Percentiles rank a stretch among this genome's conserved stretches.
Evolutionary conservation across 768 basidiomycete species (phyloP).

Genomic region (Leucocoprinus birnbaumii): DNA sequence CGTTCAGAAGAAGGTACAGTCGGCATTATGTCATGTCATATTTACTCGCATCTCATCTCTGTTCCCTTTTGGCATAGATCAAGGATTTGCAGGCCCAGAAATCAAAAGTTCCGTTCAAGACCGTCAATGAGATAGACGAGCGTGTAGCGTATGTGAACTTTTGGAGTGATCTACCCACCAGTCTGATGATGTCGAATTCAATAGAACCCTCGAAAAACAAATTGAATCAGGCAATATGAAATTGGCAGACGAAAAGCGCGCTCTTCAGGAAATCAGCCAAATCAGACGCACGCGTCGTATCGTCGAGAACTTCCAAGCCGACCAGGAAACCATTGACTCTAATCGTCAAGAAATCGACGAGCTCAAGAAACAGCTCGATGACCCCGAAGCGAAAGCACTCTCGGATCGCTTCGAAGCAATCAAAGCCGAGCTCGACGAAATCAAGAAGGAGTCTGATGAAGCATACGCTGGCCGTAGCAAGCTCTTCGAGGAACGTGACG

Average conservation of each 20-base stretch:
- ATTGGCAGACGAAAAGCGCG: slow-evolving; percentile 93
- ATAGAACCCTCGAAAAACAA: slow-evolving; percentile 80
- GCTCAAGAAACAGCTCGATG: slow-evolving; percentile 80
- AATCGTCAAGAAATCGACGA: slow-evolving; percentile 76
- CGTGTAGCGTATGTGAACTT: slow-evolving; percentile 68
- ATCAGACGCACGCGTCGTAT: slow-evolving; percentile 66
- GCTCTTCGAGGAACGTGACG: slow-evolving; percentile 85
- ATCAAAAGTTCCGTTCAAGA: slow-evolving; percentile 77
- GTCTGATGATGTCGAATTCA: slow-evolving; percentile 12
- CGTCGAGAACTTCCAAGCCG: slow-evolving; percentile 79
- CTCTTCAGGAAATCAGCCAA: slow-evolving; percentile 83
- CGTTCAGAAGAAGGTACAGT: slow-evolving; percentile 74
- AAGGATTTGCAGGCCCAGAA: slow-evolving; percentile 85
- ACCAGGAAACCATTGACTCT: slow-evolving; percentile 79
- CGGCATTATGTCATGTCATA: not conserved
- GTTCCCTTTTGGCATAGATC: slow-evolving; percentile 41
- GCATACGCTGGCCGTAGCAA: slow-evolving; percentile 76
- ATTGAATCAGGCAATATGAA: slow-evolving; percentile 92
- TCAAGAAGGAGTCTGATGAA: slow-evolving; percentile 87
- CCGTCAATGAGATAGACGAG: slow-evolving; percentile 80
- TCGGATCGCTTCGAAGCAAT: slow-evolving; percentile 81
- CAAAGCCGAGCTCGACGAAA: slow-evolving; percentile 78
- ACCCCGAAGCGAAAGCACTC: slow-evolving; percentile 82
- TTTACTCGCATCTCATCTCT: not conserved
- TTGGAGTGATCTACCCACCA: not conserved